These are phyloP conservation scores for maize (Zea mays) DNA, from an alignment of 176 grass and related monocot genomes.

Conservation along the genomic window DNA sequence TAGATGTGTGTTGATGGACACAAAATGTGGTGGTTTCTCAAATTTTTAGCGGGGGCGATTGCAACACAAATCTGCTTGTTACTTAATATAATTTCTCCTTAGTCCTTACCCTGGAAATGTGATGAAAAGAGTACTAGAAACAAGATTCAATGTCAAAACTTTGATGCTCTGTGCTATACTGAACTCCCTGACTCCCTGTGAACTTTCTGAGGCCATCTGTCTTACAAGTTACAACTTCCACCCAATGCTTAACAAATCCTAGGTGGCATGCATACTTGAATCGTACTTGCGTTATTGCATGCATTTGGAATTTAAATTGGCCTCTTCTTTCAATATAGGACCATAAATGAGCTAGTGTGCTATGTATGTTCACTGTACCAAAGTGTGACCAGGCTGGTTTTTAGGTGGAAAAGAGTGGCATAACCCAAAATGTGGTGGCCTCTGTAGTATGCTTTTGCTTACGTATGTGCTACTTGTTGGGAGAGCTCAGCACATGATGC, in stretches of 20 bases:
- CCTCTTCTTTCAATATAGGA: constrained; percentile 1
- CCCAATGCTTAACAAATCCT: background rate
- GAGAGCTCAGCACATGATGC: background rate
- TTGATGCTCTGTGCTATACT: too few species aligned
- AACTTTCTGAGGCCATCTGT: too few species aligned
- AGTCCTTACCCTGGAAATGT: too few species aligned
- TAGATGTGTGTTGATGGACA: too few species aligned
- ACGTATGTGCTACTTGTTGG: background rate
- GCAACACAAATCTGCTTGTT: too few species aligned
- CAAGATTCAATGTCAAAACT: too few species aligned
- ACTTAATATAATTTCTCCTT: too few species aligned
- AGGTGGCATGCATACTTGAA: constrained; percentile 8
- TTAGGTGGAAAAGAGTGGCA: background rate
- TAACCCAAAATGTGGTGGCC: background rate
- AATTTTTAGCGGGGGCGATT: too few species aligned
- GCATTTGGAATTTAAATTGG: constrained; percentile 13
- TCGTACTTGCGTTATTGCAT: background rate
- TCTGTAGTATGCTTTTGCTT: background rate
- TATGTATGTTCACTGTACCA: background rate
- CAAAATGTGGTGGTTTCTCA: too few species aligned
- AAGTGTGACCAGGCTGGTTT: background rate
- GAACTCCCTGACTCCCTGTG: too few species aligned
- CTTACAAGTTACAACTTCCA: too few species aligned
- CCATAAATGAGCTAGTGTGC: background rate
- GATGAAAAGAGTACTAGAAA: too few species aligned